These are phyloP conservation scores for Cyberlindnera japonica DNA, from an alignment of 805 yeast genomes.

Conservation along the genomic window DNA sequence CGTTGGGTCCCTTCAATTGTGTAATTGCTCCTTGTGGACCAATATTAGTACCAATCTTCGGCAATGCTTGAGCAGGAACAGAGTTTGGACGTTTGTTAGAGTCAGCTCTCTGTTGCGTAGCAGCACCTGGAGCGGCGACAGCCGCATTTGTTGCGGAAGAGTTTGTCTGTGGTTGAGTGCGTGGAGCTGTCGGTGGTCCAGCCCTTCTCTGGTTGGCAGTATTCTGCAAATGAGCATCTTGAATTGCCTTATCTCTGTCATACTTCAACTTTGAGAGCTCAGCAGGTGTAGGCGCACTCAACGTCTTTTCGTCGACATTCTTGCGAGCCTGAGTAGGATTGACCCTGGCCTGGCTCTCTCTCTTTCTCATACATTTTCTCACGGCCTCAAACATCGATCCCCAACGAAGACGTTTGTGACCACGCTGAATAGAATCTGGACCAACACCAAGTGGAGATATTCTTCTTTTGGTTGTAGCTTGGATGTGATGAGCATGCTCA, in stretches of 20 bases:
- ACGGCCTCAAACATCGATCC: conserved; percentile 96
- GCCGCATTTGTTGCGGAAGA: background rate
- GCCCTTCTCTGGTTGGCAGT: conserved; percentile 5
- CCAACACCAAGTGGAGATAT: conserved; percentile 94
- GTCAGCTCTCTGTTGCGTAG: conserved; percentile 4
- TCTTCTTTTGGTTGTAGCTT: conserved; percentile 81
- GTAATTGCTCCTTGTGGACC: conserved; percentile 5
- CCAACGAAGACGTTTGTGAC: conserved; percentile 89
- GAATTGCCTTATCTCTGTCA: conserved; percentile 82
- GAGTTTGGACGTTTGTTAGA: conserved; percentile 17
- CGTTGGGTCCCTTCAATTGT: conserved; percentile 37
- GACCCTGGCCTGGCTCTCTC: conserved; percentile 73
- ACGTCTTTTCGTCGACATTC: conserved; percentile 37
- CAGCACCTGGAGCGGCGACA: conserved; percentile 27
- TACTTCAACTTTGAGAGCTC: conserved; percentile 79
- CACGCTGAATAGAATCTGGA: conserved; percentile 86
- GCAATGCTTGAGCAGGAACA: conserved; percentile 13
- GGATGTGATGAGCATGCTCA: conserved; percentile 86
- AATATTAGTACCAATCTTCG: conserved; percentile 4
- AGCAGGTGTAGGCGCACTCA: conserved; percentile 72
- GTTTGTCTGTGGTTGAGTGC: background rate
- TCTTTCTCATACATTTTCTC: conserved; percentile 81
- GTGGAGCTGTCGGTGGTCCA: background rate
- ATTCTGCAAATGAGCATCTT: conserved; percentile 57
- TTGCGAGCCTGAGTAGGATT: conserved; percentile 42